Conservation (phyloP, 116 monocot species). For the Posidonia oceanica region DNA sequence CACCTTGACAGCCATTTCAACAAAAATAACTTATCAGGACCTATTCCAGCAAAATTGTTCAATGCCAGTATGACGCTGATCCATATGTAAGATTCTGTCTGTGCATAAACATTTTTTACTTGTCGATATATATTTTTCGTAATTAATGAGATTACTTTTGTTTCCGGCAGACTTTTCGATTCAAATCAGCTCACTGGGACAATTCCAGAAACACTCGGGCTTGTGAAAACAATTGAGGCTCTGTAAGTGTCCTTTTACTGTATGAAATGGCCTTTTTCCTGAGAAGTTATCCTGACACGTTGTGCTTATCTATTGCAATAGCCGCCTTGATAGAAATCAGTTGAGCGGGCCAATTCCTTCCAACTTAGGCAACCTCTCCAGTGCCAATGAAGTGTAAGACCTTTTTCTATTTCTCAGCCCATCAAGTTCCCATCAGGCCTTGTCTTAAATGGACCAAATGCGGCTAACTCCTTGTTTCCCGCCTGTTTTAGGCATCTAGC, state of each 20-base stretch:
- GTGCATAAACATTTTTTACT: background rate
- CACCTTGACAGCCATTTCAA: conserved; percentile 76
- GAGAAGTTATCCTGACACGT: background rate
- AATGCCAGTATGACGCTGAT: conserved; percentile 55
- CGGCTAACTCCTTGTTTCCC: too few relatives aligned
- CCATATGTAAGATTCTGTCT: conserved; percentile 83
- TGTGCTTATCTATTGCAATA: conserved; percentile 19
- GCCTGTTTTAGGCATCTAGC: conserved; percentile 54
- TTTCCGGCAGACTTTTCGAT: conserved; percentile 61
- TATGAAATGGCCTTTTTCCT: background rate
- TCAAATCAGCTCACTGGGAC: conserved; percentile 56
- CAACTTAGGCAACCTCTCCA: conserved; percentile 46
- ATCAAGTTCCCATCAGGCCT: background rate
- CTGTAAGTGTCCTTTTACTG: conserved; percentile 51
- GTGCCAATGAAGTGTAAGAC: conserved; percentile 70
- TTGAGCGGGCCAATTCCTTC: conserved; percentile 49
- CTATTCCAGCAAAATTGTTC: conserved; percentile 63
- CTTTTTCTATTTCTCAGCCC: background rate
- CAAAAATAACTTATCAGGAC: conserved; percentile 74
- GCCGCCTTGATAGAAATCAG: conserved; percentile 62
- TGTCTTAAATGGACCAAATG: background rate
- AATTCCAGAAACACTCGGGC: conserved; percentile 61
- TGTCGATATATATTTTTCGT: background rate
- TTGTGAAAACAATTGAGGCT: conserved; percentile 44
- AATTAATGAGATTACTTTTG: background rate